Conservation (phyloP, 768 basidiomycete genomes). For the Cytidiella melzeri region DNA sequence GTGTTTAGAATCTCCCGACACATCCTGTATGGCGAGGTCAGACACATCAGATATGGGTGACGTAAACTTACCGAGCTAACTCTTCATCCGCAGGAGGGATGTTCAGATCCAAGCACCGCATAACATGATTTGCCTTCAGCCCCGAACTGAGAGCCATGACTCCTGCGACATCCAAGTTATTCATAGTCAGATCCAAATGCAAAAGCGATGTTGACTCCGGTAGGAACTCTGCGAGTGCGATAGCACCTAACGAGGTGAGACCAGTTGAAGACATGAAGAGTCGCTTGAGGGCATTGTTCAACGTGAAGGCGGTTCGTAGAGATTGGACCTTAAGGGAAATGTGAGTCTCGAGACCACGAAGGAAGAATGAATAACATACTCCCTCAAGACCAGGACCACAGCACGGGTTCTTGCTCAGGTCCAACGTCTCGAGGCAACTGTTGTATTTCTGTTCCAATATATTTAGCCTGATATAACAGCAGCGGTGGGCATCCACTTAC, state of each 20-base stretch:
- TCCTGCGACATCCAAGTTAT: constrained; percentile 80
- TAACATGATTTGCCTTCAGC: constrained; percentile 73
- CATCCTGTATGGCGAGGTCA: constrained; percentile 37
- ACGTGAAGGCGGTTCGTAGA: constrained; percentile 85
- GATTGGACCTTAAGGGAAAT: constrained; percentile 60
- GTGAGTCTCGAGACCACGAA: background rate
- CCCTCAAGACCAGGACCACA: constrained; percentile 87
- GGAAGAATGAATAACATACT: constrained; percentile 39
- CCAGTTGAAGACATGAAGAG: constrained; percentile 84
- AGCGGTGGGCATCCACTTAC: constrained; percentile 37
- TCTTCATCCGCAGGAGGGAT: constrained; percentile 83
- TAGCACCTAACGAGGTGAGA: constrained; percentile 80
- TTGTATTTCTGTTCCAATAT: constrained; percentile 76
- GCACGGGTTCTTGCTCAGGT: constrained; percentile 90
- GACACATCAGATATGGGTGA: background rate
- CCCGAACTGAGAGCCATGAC: constrained; percentile 89
- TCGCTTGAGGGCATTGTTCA: constrained; percentile 87
- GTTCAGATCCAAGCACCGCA: constrained; percentile 90
- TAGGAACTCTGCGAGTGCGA: constrained; percentile 93
- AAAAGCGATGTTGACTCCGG: constrained; percentile 83
- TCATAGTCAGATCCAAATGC: constrained; percentile 87
- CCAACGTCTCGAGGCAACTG: constrained; percentile 85
- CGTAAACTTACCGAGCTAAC: constrained; percentile 52
- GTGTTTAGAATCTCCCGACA: constrained; percentile 86
- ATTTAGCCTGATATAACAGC: background rate